Conservation (phyloP, 495 filamentous ascomycete species). For the Poronia punctata region DNA sequence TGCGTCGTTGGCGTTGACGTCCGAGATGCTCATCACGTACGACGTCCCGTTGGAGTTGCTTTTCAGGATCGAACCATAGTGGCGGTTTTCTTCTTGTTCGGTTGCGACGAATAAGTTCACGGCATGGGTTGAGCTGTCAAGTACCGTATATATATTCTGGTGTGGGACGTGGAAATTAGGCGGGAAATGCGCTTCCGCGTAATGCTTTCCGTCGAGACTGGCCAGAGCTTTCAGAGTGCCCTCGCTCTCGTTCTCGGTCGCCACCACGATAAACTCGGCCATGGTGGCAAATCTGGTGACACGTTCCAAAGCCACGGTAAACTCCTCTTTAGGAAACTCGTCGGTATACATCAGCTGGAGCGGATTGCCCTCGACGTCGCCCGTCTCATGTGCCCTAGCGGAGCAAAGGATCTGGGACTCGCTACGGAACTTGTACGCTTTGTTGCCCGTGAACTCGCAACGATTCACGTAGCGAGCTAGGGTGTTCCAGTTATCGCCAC, state of each 20-base stretch:
- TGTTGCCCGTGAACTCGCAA: slow-evolving; percentile 73
- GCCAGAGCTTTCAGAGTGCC: slow-evolving; percentile 67
- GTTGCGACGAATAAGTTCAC: slow-evolving; percentile 88
- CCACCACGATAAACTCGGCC: slow-evolving; percentile 91
- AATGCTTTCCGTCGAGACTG: slow-evolving; percentile 73
- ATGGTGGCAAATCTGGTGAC: slow-evolving; percentile 85
- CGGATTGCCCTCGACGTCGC: slow-evolving; percentile 48
- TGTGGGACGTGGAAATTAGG: slow-evolving; percentile 65
- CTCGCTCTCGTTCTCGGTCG: slow-evolving; percentile 57
- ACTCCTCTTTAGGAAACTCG: slow-evolving; percentile 61
- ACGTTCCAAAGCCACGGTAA: slow-evolving; percentile 50
- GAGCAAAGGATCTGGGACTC: slow-evolving; percentile 76
- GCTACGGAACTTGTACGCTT: slow-evolving; percentile 50
- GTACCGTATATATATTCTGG: slow-evolving; percentile 79
- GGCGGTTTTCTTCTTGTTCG: slow-evolving; percentile 48
- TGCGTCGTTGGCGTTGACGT: slow-evolving; percentile 64
- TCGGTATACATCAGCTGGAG: slow-evolving; percentile 64
- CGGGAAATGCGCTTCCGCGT: slow-evolving; percentile 81
- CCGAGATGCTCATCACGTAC: slow-evolving; percentile 72
- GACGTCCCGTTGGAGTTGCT: slow-evolving; percentile 97
- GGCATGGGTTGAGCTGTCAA: slow-evolving; percentile 87
- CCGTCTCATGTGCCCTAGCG: slow-evolving; percentile 59
- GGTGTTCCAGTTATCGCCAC: slow-evolving; percentile 67
- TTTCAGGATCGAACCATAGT: slow-evolving; percentile 86
- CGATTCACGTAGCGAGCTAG: slow-evolving; percentile 60